Evolutionary conservation across 2,329 filamentous ascomycete species (phyloP).

Genomic region (Hymenoscyphus linearis): DNA sequence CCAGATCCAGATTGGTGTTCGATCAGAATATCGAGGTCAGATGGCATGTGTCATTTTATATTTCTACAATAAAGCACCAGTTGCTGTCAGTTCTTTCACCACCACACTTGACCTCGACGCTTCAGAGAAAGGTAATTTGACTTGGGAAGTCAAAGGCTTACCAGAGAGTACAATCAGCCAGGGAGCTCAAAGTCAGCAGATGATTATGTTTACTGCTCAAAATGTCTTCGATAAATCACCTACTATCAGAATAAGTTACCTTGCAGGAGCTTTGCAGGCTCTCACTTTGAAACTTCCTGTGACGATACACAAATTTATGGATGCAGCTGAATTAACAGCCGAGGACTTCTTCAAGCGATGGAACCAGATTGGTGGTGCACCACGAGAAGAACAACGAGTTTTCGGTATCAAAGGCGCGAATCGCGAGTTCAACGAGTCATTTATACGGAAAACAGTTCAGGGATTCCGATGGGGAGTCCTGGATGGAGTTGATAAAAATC

Average conservation of each 20-base stretch:
- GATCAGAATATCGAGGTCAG: constrained; percentile 92
- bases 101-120: constrained; percentile 83
- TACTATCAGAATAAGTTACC: constrained; percentile 89
- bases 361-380: constrained; percentile 92
- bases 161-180: constrained; percentile 76
- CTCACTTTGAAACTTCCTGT: constrained; percentile 88
- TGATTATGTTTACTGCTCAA: constrained; percentile 88
- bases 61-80: constrained; percentile 89
- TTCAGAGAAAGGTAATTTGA: constrained; percentile 59
- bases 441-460: constrained; percentile 67
- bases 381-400: constrained; percentile 82
- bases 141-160: constrained; percentile 81
- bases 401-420: constrained; percentile 60
- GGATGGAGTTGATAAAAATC: constrained; percentile 82
- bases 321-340: constrained; percentile 74
- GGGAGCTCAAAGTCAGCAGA: constrained; percentile 80
- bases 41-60: constrained; percentile 94
- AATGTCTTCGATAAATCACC: constrained; percentile 77
- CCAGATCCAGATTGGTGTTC: constrained; percentile 85
- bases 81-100: constrained; percentile 82
- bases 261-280: constrained; percentile 88
- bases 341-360: constrained; percentile 99
- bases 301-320: constrained; percentile 93
- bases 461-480: constrained; percentile 89
- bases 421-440: constrained; percentile 62